Base-by-base conservation (phyloP, 768 basidiomycete genomes). In the Lactarius vividus region DNA sequence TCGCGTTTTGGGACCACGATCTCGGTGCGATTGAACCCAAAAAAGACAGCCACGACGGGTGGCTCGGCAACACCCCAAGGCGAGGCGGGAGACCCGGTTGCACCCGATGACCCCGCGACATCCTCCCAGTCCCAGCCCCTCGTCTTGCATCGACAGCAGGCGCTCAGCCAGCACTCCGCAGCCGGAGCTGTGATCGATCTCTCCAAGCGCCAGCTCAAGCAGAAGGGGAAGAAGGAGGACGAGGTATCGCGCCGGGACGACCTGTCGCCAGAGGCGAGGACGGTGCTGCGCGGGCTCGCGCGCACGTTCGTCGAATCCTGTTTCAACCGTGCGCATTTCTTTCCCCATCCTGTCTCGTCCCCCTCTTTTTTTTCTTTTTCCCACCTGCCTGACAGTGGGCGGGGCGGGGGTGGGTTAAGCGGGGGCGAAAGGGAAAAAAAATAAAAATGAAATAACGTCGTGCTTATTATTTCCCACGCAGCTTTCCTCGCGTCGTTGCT, bases 1-100 rank as follows among this genome's bases (percentile, higher is more conserved):
- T 94, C 94, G 29, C 87, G 96, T 57, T 99, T 99, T 76, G 97
- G 97, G 1, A 98, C 97, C 2, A 98, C 96, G 10, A 88, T 98
- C 69, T 79, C 89, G 26, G 88, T 99, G 61, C 85, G 82, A 68
- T 79, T 91, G 52, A 89, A 88, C 65, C 75, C 86, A 16, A 83
- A 82, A 68, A 85, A 84, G 75, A 62, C 49, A 13, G 18, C 29
- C 13, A 23, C 58, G 3, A 33, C 59, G 57, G 57, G 29, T 67
- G 31, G 46, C 46, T 15, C 71, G 18, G 71, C 74, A 20, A 66
- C 76, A 11, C 66, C 76, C 13, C 69, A 60, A 62, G 73, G 73
- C 46, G 72, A 73, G 62, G 69, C 55, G 16, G 67, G 68, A 63
- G 71, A 72, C 59, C 72, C 66, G 52, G 59, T 72, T 46, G 69